Evolutionary conservation across 1,284 basidiomycete species (phyloP).

Genomic region (Cystobasidiaceae sp.): DNA sequence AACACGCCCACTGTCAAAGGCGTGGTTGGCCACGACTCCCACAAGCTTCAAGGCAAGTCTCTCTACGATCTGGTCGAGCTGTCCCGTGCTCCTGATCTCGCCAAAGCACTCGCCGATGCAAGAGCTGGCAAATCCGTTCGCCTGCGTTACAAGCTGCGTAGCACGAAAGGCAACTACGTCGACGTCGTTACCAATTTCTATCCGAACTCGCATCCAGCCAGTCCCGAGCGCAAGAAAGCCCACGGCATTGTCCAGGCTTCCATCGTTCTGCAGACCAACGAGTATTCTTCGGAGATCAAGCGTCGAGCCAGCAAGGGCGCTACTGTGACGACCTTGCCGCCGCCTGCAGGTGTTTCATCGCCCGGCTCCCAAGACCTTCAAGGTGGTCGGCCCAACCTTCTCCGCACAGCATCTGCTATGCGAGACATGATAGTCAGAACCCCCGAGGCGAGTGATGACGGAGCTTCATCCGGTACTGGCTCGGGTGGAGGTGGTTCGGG

Average conservation of each 20-base stretch:
- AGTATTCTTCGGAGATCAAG: conserved; percentile 27
- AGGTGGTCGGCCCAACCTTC: background rate
- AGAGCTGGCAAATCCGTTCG: conserved; percentile 25
- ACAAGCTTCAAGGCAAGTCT: conserved; percentile 25
- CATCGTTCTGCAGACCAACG: conserved; percentile 29
- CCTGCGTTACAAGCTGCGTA: conserved; percentile 32
- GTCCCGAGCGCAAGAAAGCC: background rate
- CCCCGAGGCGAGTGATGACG: conserved; percentile 9
- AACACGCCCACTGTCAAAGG: conserved; percentile 34
- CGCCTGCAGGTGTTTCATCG: conserved; percentile 2
- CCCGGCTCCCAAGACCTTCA: background rate
- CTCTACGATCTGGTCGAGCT: conserved; percentile 29
- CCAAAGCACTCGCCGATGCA: conserved; percentile 20
- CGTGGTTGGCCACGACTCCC: conserved; percentile 35
- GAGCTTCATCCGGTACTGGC: background rate
- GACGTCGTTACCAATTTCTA: conserved; percentile 41
- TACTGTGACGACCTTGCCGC: background rate
- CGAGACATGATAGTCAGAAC: conserved; percentile 28
- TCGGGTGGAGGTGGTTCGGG: background rate
- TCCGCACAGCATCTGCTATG: background rate
- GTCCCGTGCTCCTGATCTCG: conserved; percentile 23
- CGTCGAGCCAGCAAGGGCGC: conserved; percentile 5
- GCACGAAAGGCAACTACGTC: conserved; percentile 27
- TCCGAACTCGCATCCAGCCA: conserved; percentile 28
- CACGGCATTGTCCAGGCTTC: background rate